Evolutionary conservation across 2,329 filamentous ascomycete genomes (phyloP).

Genomic region (Emmonsiellopsis sp.): DNA sequence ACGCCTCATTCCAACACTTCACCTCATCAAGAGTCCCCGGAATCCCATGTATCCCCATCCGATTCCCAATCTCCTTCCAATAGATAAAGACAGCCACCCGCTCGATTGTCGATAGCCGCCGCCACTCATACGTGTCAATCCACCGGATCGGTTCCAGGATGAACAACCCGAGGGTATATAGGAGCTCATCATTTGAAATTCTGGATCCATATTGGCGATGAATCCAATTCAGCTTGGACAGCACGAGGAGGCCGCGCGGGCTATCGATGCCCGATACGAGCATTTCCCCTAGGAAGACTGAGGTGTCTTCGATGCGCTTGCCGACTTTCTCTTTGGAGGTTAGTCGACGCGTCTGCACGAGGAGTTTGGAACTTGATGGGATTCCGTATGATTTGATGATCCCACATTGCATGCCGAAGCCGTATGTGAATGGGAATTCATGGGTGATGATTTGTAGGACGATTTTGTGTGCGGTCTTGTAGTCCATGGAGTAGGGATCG

Average conservation of each 20-base stretch:
- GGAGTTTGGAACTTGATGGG: slow-evolving; percentile 39
- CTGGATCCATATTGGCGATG: slow-evolving; percentile 46
- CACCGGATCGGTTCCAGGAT: slow-evolving; percentile 52
- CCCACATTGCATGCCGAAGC: not conserved
- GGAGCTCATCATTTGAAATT: slow-evolving; percentile 49
- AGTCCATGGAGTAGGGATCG: not conserved
- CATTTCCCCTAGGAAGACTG: slow-evolving; percentile 36
- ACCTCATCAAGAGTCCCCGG: not conserved
- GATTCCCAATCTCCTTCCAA: slow-evolving; percentile 55
- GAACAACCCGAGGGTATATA: slow-evolving; percentile 53
- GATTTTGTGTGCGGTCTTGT: not conserved
- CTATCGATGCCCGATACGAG: slow-evolving; percentile 27
- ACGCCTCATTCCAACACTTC: not conserved
- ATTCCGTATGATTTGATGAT: slow-evolving; percentile 37
- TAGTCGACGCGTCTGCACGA: slow-evolving; percentile 39
- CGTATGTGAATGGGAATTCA: not conserved
- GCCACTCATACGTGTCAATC: slow-evolving; percentile 56
- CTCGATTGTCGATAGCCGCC: slow-evolving; percentile 54
- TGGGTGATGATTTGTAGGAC: not conserved
- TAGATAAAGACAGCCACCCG: slow-evolving; percentile 52
- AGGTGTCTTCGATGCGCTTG: slow-evolving; percentile 42
- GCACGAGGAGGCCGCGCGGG: slow-evolving; percentile 34
- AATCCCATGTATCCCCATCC: slow-evolving; percentile 50
- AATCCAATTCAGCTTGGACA: slow-evolving; percentile 53
- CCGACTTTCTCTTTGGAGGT: slow-evolving; percentile 29